These are phyloP conservation scores for Aureobasidium sp. DNA, from an alignment of 2,329 filamentous ascomycete species.

Conservation along the genomic window DNA sequence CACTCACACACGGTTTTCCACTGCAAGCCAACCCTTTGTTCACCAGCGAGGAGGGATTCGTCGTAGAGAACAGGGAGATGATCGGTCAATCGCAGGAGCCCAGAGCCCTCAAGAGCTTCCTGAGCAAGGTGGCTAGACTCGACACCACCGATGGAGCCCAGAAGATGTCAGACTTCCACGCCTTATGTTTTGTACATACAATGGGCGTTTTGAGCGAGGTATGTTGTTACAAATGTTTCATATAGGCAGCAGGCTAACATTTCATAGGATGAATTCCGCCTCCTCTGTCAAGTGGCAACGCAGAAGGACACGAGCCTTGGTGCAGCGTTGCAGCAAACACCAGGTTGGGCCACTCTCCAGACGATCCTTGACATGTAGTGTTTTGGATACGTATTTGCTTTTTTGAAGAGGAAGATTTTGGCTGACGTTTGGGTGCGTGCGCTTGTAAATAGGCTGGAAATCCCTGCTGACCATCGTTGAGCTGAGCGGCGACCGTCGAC, in stretches of 20 bases:
- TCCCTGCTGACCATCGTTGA: slow-evolving; percentile 78
- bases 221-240: slow-evolving; percentile 19
- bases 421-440: slow-evolving; percentile 19
- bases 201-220: slow-evolving; percentile 83
- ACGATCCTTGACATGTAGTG: slow-evolving; percentile 61
- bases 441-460: slow-evolving; percentile 26
- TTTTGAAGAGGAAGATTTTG: slow-evolving; percentile 16
- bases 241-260: slow-evolving; percentile 3
- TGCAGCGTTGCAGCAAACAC: slow-evolving; percentile 74
- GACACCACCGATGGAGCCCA: slow-evolving; percentile 58
- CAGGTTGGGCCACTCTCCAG: slow-evolving; percentile 91
- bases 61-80: slow-evolving; percentile 83
- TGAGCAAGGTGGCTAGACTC: slow-evolving; percentile 53
- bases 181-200: slow-evolving; percentile 77
- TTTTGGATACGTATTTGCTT: slow-evolving; percentile 22
- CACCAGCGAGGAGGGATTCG: slow-evolving; percentile 59
- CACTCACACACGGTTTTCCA: slow-evolving; percentile 93
- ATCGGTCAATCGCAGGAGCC: slow-evolving; percentile 82
- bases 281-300: slow-evolving; percentile 79
- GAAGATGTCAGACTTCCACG: slow-evolving; percentile 84
- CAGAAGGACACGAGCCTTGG: slow-evolving; percentile 74
- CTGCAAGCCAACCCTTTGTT: slow-evolving; percentile 72
- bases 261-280: slow-evolving; percentile 73
- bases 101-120: slow-evolving; percentile 56
- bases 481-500: slow-evolving; percentile 94